Conservation (phyloP, 805 yeast species). For the Ogataea polymorpha region DNA sequence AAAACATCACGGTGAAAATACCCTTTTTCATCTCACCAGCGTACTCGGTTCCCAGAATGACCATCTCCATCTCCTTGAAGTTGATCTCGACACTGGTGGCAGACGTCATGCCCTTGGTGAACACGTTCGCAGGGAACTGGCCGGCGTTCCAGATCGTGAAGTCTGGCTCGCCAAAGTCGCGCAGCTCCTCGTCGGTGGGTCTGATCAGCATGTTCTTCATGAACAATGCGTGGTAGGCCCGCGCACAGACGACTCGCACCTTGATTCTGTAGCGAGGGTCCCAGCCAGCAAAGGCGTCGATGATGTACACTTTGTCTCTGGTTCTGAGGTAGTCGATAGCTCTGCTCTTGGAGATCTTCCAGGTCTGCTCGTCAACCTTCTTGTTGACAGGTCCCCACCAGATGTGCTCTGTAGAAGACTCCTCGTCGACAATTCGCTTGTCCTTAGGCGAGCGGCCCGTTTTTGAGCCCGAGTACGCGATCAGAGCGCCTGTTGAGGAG, state of each 20-base stretch:
- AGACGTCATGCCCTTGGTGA: constrained; percentile 97
- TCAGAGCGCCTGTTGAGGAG: constrained; percentile 88
- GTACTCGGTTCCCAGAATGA: constrained; percentile 95
- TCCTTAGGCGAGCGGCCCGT: constrained; percentile 99
- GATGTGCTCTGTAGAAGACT: constrained; percentile 72
- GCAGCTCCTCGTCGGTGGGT: constrained; percentile 88
- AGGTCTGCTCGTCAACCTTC: constrained; percentile 88
- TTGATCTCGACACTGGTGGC: constrained; percentile 93
- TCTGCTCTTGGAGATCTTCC: constrained; percentile 94
- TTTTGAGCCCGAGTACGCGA: constrained; percentile 93
- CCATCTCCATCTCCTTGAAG: constrained; percentile 98
- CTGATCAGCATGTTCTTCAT: constrained; percentile 98
- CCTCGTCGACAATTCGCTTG: constrained; percentile 96
- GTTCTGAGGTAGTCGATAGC: constrained; percentile 96
- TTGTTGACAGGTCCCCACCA: constrained; percentile 99
- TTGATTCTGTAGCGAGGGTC: constrained; percentile 96
- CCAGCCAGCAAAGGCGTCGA: constrained; percentile 99
- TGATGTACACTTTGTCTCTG: constrained; percentile 87
- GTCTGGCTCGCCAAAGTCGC: constrained; percentile 92
- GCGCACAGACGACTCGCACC: constrained; percentile 93
- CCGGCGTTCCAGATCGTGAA: constrained; percentile 98
- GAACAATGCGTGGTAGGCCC: constrained; percentile 97
- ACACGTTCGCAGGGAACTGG: constrained; percentile 95
- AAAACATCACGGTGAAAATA: constrained; percentile 97
- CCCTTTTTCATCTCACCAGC: constrained; percentile 99